Conservation (phyloP, 805 yeast genomes). For the Deakozyma indianensis region DNA sequence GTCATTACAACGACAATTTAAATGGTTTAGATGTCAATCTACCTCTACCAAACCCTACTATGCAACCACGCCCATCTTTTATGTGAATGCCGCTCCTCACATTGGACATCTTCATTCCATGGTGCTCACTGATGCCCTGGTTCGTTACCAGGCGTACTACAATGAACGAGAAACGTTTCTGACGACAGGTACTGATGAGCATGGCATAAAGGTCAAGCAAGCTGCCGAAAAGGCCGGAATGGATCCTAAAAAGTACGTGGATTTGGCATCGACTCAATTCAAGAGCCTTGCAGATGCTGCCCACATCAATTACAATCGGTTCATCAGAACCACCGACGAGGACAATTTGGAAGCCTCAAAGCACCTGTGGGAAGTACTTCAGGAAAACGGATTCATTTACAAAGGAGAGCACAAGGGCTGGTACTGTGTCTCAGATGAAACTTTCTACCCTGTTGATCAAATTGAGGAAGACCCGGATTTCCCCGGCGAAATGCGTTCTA, state of each 20-base stretch:
- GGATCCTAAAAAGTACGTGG: constrained; percentile 61
- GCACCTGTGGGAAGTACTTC: constrained; percentile 53
- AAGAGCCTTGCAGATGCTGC: constrained; percentile 43
- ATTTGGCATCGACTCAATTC: constrained; percentile 51
- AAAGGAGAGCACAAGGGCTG: constrained; percentile 82
- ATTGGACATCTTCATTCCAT: constrained; percentile 85
- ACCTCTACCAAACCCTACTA: constrained; percentile 26
- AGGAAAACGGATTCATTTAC: constrained; percentile 52
- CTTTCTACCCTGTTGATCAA: constrained; percentile 79
- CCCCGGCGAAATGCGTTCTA: constrained; percentile 22
- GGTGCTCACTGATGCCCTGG: constrained; percentile 65
- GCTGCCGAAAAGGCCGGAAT: constrained; percentile 49
- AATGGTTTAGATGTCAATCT: too few relatives aligned
- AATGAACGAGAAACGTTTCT: constrained; percentile 34
- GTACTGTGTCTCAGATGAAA: constrained; percentile 91
- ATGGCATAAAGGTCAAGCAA: constrained; percentile 83
- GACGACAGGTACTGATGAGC: constrained; percentile 94
- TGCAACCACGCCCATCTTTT: constrained; percentile 85
- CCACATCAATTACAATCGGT: constrained; percentile 51
- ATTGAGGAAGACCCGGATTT: constrained; percentile 26
- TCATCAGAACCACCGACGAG: constrained; percentile 78
- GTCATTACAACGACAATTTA: too few relatives aligned
- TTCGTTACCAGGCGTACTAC: constrained; percentile 50
- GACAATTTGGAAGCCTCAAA: constrained; percentile 61
- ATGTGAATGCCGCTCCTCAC: constrained; percentile 93